Evolutionary conservation across 495 filamentous ascomycete species (phyloP).

Genomic region (Arthonia radiata): DNA sequence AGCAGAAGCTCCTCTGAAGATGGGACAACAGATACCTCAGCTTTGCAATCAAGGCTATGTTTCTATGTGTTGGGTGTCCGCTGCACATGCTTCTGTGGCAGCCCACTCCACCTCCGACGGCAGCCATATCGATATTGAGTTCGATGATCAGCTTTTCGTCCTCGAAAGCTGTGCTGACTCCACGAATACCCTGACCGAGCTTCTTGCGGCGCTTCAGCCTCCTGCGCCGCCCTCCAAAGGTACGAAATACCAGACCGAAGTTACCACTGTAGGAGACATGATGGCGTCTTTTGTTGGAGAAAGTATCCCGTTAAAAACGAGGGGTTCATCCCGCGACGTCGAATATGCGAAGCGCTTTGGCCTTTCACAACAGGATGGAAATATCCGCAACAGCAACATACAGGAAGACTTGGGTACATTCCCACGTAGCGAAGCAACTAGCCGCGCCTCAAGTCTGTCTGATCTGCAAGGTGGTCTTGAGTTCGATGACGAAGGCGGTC

Average conservation of each 20-base stretch:
- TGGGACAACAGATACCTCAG: conserved; percentile 34
- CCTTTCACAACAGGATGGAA: too few relatives aligned
- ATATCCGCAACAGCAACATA: too few relatives aligned
- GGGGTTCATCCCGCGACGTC: too few relatives aligned
- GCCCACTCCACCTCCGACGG: conserved; percentile 23
- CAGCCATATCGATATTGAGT: conserved; percentile 45
- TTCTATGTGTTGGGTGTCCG: conserved; percentile 58
- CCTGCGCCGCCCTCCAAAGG: conserved; percentile 57
- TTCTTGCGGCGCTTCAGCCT: conserved; percentile 59
- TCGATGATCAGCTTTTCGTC: conserved; percentile 65
- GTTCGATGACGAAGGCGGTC: too few relatives aligned
- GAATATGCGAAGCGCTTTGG: too few relatives aligned
- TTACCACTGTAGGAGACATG: conserved; percentile 67
- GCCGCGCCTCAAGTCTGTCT: too few relatives aligned
- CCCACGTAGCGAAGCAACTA: too few relatives aligned
- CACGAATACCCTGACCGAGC: conserved; percentile 67
- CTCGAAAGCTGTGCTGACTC: conserved; percentile 94
- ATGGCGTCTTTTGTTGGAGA: conserved; percentile 73
- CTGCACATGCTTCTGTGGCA: conserved; percentile 42
- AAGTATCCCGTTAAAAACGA: too few relatives aligned
- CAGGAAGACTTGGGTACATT: too few relatives aligned
- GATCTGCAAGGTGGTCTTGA: too few relatives aligned
- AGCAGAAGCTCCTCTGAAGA: conserved; percentile 14
- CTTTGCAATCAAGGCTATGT: conserved; percentile 56
- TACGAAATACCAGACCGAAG: conserved; percentile 65